Conservation (phyloP, 2,329 filamentous ascomycete species). For the Aspergillus sp. region DNA sequence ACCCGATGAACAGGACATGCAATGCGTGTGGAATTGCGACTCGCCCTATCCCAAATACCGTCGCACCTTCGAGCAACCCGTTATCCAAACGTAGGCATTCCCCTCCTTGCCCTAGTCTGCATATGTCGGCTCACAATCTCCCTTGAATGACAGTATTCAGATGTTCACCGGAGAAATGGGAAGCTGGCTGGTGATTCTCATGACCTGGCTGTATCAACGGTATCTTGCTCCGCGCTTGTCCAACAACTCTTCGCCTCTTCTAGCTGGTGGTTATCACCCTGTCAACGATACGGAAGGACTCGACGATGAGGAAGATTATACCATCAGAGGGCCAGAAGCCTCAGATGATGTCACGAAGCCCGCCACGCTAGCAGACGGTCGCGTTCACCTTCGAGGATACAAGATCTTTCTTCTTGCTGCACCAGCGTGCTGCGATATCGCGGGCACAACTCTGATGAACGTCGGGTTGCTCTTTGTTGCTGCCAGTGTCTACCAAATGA, state of each 20-base stretch:
- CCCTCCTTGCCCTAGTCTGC: background rate
- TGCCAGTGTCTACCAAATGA: conserved; percentile 98
- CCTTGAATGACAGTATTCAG: conserved; percentile 58
- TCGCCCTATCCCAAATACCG: conserved; percentile 66
- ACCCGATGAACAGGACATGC: conserved; percentile 68
- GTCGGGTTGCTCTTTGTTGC: conserved; percentile 90
- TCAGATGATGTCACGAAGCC: conserved; percentile 56
- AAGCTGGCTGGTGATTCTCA: conserved; percentile 86
- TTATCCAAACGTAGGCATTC: conserved; percentile 73
- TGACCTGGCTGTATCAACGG: conserved; percentile 66
- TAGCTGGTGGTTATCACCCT: conserved; percentile 65
- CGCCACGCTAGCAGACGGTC: conserved; percentile 56
- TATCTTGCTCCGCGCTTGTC: conserved; percentile 47
- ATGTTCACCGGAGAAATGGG: conserved; percentile 98
- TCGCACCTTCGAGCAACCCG: conserved; percentile 84
- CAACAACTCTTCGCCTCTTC: conserved; percentile 43
- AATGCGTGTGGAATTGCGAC: conserved; percentile 91
- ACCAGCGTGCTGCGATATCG: conserved; percentile 90
- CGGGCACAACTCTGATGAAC: conserved; percentile 96
- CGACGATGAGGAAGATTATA: conserved; percentile 49
- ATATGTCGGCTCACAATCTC: background rate
- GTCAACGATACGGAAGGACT: conserved; percentile 56
- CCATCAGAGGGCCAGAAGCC: conserved; percentile 47
- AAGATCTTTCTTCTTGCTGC: conserved; percentile 75
- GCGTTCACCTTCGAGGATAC: conserved; percentile 66